phyloP scores from a whole-genome alignment of 805 yeast species.

The Wickerhamia fluorescens region DNA sequence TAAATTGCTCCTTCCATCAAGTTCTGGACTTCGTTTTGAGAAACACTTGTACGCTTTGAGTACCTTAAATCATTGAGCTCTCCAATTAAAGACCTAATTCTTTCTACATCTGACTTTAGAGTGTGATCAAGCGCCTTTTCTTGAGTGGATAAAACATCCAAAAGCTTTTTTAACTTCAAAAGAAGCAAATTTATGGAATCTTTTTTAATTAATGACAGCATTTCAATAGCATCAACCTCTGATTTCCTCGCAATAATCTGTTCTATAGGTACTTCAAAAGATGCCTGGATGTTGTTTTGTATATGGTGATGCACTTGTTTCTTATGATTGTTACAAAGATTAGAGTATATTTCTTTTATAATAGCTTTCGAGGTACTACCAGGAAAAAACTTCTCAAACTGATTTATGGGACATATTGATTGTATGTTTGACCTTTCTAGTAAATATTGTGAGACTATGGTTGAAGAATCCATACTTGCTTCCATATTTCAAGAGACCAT shows the following conservation, averaged over 20 bases:
- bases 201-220: constrained; percentile 2
- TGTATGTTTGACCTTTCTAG: constrained; percentile 11
- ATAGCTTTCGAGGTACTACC: constrained; percentile 3
- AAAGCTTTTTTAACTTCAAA: constrained; percentile 16
- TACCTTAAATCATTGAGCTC: constrained; percentile 21
- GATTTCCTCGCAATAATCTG: no score
- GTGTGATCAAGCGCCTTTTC: constrained; percentile 10
- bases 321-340: constrained; percentile 8
- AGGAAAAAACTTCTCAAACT: constrained; percentile 13
- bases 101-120: constrained; percentile 9
- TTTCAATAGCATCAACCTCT: no score
- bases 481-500: no score
- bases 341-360: constrained; percentile 8
- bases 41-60: not conserved
- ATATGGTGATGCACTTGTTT: constrained; percentile 2
- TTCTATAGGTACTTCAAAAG: constrained; percentile 19
- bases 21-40: no score
- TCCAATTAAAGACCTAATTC: constrained; percentile 13
- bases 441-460: constrained; percentile 14
- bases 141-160: constrained; percentile 19
- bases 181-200: constrained; percentile 9
- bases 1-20: no score
- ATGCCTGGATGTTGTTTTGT: constrained; percentile 7
- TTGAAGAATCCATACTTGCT: constrained; percentile 15
- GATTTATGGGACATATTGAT: constrained; percentile 11